phyloP scores from a whole-genome alignment of 2,329 filamentous ascomycete species.

The Hypoxylon sp. region DNA sequence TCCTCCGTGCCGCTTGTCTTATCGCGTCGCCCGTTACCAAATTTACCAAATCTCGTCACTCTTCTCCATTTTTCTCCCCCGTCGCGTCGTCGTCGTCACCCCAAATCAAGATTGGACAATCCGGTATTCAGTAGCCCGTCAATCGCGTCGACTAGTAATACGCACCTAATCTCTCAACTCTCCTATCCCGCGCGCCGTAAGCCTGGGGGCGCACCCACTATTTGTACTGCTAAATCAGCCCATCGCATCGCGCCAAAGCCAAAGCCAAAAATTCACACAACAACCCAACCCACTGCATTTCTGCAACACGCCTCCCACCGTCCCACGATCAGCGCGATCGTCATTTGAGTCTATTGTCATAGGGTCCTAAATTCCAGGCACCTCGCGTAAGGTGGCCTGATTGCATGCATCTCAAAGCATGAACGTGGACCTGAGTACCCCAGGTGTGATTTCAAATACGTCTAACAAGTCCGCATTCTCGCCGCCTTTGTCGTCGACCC shows the following conservation, averaged over 20 bases:
- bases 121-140: constrained; percentile 32
- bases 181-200: constrained; percentile 36
- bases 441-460: constrained; percentile 46
- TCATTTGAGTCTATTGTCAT: constrained; percentile 41
- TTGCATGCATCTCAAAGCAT: constrained; percentile 51
- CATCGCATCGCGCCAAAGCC: constrained; percentile 38
- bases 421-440: constrained; percentile 48
- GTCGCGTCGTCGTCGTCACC: constrained; percentile 50
- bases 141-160: constrained; percentile 42
- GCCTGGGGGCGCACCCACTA: constrained; percentile 38
- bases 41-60: constrained; percentile 46
- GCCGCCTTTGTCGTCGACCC: constrained; percentile 48
- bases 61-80: constrained; percentile 51
- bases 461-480: constrained; percentile 46
- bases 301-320: constrained; percentile 42
- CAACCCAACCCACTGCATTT: constrained; percentile 36
- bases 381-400: constrained; percentile 43
- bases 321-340: constrained; percentile 54
- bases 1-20: constrained; percentile 49
- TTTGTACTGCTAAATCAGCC: constrained; percentile 31
- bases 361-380: constrained; percentile 42
- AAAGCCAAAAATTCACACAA: constrained; percentile 17
- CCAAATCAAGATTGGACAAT: constrained; percentile 43
- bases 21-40: constrained; percentile 47
- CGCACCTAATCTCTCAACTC: constrained; percentile 29